phyloP scores from a whole-genome alignment of 306 rosid species.

The Cucurbita ficifolia region DNA sequence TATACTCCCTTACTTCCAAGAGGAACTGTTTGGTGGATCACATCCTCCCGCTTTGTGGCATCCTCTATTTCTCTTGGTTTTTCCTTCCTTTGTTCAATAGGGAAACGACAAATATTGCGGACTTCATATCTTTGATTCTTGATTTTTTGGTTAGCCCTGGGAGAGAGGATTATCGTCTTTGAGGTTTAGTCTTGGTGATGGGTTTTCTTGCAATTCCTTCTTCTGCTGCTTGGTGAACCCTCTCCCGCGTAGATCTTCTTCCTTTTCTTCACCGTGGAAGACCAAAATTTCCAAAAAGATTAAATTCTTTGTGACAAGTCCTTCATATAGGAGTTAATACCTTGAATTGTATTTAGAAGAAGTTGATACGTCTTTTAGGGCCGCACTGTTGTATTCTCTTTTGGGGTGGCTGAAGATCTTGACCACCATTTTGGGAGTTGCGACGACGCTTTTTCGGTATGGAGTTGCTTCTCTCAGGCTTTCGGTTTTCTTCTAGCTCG shows the following conservation, averaged over 20 bases:
- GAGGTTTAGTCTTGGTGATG: too few species aligned
- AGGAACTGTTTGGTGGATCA: too few species aligned
- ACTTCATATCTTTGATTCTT: too few species aligned
- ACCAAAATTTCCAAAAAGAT: not conserved
- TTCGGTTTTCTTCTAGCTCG: not conserved
- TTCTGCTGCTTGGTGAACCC: not conserved
- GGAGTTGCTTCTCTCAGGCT: not conserved
- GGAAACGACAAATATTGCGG: too few species aligned
- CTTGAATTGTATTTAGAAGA: not conserved
- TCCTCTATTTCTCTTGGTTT: too few species aligned
- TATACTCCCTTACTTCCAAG: too few species aligned
- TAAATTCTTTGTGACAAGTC: not conserved
- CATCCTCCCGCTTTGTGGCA: too few species aligned
- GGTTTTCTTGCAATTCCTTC: too few species aligned
- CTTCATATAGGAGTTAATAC: not conserved
- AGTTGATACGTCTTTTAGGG: not conserved
- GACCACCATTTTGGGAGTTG: not conserved
- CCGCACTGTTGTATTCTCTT: not conserved
- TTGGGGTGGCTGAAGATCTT: not conserved
- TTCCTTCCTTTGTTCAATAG: too few species aligned
- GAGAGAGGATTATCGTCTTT: too few species aligned
- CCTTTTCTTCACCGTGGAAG: not conserved
- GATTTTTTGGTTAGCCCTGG: too few species aligned
- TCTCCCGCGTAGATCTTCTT: not conserved
- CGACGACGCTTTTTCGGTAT: not conserved